A percentile compares a stretch with the other conserved stretches of the same genome.
Conservation (phyloP, 2,329 filamentous ascomycete species). For the Xylariomycetidae sp. region DNA sequence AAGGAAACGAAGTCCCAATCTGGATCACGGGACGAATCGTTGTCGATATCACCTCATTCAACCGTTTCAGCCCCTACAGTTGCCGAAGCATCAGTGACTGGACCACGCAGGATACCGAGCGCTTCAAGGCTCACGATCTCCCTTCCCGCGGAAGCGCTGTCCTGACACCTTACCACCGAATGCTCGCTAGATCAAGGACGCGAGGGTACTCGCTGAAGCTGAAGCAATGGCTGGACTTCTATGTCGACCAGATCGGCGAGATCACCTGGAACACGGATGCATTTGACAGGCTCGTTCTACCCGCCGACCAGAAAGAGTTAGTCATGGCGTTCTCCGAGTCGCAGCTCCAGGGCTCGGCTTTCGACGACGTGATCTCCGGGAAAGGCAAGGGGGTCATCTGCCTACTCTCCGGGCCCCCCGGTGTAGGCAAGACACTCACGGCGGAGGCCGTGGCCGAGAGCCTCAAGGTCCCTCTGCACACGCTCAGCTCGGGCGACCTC, state of each 20-base stretch:
- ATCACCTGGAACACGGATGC: conserved; percentile 45
- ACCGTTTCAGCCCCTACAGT: conserved; percentile 29
- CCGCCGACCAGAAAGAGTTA: conserved; percentile 8
- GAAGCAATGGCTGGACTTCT: conserved; percentile 36
- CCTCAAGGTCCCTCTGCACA: conserved; percentile 29
- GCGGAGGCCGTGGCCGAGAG: conserved; percentile 34
- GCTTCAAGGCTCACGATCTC: conserved; percentile 18
- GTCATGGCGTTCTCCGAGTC: conserved; percentile 11
- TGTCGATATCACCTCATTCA: conserved; percentile 34
- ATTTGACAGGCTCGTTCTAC: conserved; percentile 28
- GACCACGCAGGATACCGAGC: conserved; percentile 28
- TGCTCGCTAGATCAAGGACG: conserved; percentile 29
- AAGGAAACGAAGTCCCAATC: conserved; percentile 27
- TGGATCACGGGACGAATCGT: conserved; percentile 33
- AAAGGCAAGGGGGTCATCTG: conserved; percentile 16
- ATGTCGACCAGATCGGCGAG: conserved; percentile 38
- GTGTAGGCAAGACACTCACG: conserved; percentile 24
- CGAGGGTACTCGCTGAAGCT: conserved; percentile 15
- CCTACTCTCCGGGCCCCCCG: conserved; percentile 12
- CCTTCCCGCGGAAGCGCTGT: too few species aligned
- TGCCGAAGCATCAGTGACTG: conserved; percentile 27
- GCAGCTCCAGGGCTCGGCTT: conserved; percentile 3
- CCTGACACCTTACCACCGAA: conserved; percentile 28
- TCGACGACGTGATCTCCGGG: conserved; percentile 16
- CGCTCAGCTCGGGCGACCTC: conserved; percentile 27